These are phyloP conservation scores for Metarhizium humberi DNA, from an alignment of 2,329 filamentous ascomycete genomes.

Conservation along the genomic window DNA sequence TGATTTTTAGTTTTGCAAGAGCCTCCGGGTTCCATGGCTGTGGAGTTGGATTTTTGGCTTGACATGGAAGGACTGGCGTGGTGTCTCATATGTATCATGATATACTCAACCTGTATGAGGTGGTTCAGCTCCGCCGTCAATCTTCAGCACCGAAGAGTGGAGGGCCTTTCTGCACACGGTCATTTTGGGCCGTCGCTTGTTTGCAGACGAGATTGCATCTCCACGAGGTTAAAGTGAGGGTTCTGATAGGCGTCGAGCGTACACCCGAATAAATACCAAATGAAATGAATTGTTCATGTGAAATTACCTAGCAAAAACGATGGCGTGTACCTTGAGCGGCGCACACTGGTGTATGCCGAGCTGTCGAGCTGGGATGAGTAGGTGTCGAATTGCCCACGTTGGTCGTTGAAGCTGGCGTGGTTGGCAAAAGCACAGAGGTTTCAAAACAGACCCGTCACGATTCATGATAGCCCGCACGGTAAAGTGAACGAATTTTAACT, in stretches of 20 bases:
- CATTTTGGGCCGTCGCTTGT: slow-evolving; percentile 10
- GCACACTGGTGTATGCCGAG: not conserved
- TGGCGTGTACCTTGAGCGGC: not conserved
- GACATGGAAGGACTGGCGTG: slow-evolving; percentile 20
- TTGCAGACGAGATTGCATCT: slow-evolving; percentile 31
- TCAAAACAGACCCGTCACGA: not conserved
- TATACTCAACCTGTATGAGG: slow-evolving; percentile 35
- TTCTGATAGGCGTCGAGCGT: slow-evolving; percentile 55
- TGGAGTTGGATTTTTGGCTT: slow-evolving; percentile 24
- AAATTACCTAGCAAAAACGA: slow-evolving; percentile 1
- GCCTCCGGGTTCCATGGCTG: slow-evolving; percentile 12
- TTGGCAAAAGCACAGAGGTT: not conserved
- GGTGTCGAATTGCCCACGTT: not conserved
- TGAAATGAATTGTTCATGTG: slow-evolving; percentile 8
- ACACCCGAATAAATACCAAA: slow-evolving; percentile 34
- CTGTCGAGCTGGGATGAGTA: not conserved
- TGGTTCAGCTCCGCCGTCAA: slow-evolving; percentile 54
- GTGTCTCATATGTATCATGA: slow-evolving; percentile 43
- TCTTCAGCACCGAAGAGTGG: slow-evolving; percentile 62
- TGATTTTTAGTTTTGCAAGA: slow-evolving; percentile 2
- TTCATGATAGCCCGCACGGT: not conserved
- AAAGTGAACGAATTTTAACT: not conserved
- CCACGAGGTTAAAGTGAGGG: slow-evolving; percentile 67
- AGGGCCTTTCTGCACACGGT: slow-evolving; percentile 25
- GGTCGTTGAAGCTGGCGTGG: not conserved